phyloP scores from a whole-genome alignment of 164 flowering plant species.

The Paratinospora sagittata region DNA sequence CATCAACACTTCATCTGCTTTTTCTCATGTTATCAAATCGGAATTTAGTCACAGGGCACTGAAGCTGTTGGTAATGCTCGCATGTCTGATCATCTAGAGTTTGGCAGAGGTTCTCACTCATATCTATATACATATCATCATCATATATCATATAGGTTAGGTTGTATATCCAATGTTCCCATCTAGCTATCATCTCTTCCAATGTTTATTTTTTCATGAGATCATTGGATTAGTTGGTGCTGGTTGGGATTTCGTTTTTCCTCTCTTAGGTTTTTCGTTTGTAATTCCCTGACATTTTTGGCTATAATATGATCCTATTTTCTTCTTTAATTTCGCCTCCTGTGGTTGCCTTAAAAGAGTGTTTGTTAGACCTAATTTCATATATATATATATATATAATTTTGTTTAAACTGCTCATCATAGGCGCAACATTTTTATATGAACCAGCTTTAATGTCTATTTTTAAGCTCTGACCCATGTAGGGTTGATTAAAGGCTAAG shows the following conservation, averaged over 20 bases:
- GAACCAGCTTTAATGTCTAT: too few relatives aligned
- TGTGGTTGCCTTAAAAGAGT: background rate
- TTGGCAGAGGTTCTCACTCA: background rate
- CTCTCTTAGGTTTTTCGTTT: background rate
- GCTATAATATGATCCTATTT: background rate
- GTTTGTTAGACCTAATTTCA: too few relatives aligned
- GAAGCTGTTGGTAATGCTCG: constrained; percentile 16
- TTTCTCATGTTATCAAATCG: constrained; percentile 15
- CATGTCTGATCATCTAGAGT: constrained; percentile 14
- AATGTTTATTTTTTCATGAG: constrained; percentile 14
- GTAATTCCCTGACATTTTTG: background rate
- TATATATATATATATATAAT: too few relatives aligned
- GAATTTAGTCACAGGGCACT: constrained; percentile 17
- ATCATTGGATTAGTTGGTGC: constrained; percentile 21
- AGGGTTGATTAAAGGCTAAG: too few relatives aligned
- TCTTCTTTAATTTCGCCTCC: background rate
- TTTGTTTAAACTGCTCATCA: too few relatives aligned
- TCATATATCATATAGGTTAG: constrained; percentile 2
- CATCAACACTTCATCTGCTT: constrained; percentile 46
- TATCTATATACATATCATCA: background rate
- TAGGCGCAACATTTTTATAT: too few relatives aligned
- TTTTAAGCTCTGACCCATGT: too few relatives aligned
- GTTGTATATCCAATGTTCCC: constrained; percentile 21
- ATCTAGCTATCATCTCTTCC: constrained; percentile 18
- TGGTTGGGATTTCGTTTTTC: constrained; percentile 1